Percentiles rank a stretch among this genome's conserved stretches.
Evolutionary conservation across 805 yeast genomes (phyloP).

Genomic region (Priceomyces melissophilus): DNA sequence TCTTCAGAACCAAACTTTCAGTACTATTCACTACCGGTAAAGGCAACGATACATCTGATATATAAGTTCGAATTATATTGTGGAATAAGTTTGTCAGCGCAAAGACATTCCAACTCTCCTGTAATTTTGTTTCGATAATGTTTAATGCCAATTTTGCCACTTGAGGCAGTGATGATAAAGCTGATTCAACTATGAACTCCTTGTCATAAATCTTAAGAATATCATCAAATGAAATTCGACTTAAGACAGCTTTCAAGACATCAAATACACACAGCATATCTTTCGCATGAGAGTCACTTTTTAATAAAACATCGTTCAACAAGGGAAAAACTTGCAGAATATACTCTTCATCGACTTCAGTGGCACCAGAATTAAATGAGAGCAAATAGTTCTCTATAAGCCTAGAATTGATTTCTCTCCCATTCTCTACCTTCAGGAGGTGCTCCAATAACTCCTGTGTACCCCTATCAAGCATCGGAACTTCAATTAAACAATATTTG

Average conservation of each 20-base stretch:
- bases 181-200: conserved; percentile 12
- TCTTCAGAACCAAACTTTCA: conserved; percentile 2
- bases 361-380: neutral
- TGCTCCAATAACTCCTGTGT: conserved; percentile 3
- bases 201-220: conserved; percentile 14
- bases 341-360: neutral
- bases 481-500: neutral
- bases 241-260: conserved; percentile 13
- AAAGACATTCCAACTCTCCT: neutral
- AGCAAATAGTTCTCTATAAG: conserved; percentile 2
- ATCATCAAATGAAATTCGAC: conserved; percentile 10
- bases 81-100: conserved; percentile 3
- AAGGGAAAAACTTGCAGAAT: conserved; percentile 5
- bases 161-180: conserved; percentile 1
- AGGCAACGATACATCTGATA: conserved; percentile 2
- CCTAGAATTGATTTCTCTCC: conserved; percentile 1
- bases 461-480: neutral
- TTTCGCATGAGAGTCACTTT: conserved; percentile 9
- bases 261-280: conserved; percentile 12
- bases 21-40: conserved; percentile 4
- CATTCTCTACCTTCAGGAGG: conserved; percentile 3
- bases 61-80: conserved; percentile 1
- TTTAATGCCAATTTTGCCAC: conserved; percentile 4
- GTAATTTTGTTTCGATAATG: conserved; percentile 3
- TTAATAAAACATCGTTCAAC: conserved; percentile 11